Evolutionary conservation across 2,329 filamentous ascomycete species (phyloP), one percentile per base, ranked within the genome.

Genomic region (Apiospora aurea): DNA sequence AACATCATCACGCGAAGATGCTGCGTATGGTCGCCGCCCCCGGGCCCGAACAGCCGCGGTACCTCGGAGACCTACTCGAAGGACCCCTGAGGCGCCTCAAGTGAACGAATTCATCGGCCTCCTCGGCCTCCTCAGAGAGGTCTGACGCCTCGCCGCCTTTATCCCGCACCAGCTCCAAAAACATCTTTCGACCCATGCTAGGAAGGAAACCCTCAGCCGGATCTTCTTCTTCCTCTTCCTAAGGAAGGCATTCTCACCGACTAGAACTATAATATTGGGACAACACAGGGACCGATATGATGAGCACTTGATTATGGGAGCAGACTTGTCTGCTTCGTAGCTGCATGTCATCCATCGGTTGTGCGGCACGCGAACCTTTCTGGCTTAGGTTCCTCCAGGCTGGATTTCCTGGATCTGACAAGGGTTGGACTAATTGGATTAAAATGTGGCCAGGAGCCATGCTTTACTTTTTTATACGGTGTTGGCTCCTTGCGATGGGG

Each of bases 81-180:
- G 53, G 57, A 1, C 57, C 57, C 21, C 57, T 64, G 34, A 34
- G 57, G 57, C 57, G 57, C 29, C 57, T 64, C 4, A 64, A 64
- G 57, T 14, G 57, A 34, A 61, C 53, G 16, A 34, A 29, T 18
- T 24, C 57, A 2, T 38, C 57, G 57, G 57, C 34, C 2, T 61
- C 57, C 18, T 38, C 34, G 57, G 53, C 53, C 4, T 57, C 53
- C 18, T 38, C 29, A 16, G 57, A n/a, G 8, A 41, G 34, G 34
- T 38, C 57, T 10, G 34, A 0, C 2, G n/a, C 18, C 21, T 41
- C 57, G 3, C 34, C 57, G 18, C 29, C 29, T 34, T 34, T 64
- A 10, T n/a, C 57, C 34, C 57, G 34, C 57, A 64, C 57, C 8
- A 41, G 57, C 57, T 64, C 57, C 18, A 41, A 41, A 34, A 24